Conservation (phyloP, 495 filamentous ascomycete genomes). For the Bacidia gigantensis region DNA sequence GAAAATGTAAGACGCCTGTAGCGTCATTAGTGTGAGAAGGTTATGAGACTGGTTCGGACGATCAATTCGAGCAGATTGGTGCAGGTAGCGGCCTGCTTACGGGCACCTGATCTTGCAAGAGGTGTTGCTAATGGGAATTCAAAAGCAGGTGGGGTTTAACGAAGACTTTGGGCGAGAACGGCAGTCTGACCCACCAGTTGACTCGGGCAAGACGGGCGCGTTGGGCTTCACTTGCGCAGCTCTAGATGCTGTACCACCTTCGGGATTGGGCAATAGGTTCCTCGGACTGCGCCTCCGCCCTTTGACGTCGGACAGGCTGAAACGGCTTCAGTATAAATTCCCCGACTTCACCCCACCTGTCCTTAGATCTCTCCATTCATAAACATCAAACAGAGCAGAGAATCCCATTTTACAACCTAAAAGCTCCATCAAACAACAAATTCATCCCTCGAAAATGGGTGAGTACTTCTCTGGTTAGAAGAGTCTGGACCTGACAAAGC, state of each 20-base stretch:
- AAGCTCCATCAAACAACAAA: no score
- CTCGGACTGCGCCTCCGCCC: background rate
- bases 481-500: background rate
- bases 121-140: background rate
- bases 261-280: background rate
- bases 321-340: background rate
- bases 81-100: background rate
- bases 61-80: background rate
- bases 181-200: background rate
- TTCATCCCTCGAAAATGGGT: background rate
- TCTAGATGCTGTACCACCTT: no score
- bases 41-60: background rate
- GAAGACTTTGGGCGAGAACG: background rate
- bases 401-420: no score
- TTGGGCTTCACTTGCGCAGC: background rate
- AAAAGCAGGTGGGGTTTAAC: background rate
- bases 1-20: no score
- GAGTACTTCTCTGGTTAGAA: background rate
- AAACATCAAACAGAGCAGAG: no score
- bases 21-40: slow-evolving; percentile 1
- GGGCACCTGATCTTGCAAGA: background rate
- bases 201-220: background rate
- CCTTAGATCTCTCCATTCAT: no score
- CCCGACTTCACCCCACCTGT: background rate
- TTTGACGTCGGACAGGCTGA: background rate